Base-by-base conservation (phyloP, 331 rosid genomes). In the Quercus tomentella region DNA sequence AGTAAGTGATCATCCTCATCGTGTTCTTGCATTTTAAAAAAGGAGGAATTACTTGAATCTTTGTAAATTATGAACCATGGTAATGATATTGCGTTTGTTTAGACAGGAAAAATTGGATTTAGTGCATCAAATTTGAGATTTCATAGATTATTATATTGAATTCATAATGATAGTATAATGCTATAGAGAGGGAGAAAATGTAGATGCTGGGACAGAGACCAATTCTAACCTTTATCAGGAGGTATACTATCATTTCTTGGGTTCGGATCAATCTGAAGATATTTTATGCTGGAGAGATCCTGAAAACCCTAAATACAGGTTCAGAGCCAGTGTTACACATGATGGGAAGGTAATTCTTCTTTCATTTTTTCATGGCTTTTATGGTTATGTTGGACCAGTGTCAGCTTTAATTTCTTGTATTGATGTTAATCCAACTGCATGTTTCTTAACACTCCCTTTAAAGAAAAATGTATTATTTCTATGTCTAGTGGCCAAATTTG, bases 171-270 rank as follows among this genome's bases (percentile, higher is more conserved):
- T 82, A 77, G 52, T 61, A 72, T 81, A 65, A 56, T 85, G 4
- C 54, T 85, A 84, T 72, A 92, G 99, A 68, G 91, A 90, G 77
- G 91, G 91, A 83, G 88, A 81, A 74, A 72, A 75, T 60, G 57
- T 80, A 72, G 97, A 93, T 75, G 98, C 98, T 80, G 98, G 99
- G 79, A 95, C 99, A 14, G 98, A 91, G 84, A 93, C 98, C 21
- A 77, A 90, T 41, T 43, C 91, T 76, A 93, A 95, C 84, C 96
- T 95, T 74, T 78, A 91, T 82, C 94, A 93, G 49, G 89, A 93
- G 82, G 77, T 95, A 33, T 89, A 89, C 85, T 95, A 95, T 84
- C 99, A 95, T 85, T 83, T 89, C 67, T 73, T 95, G 92, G 98
- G 98, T n/a, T 85, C 90, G 2, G 90, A 95, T 85, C 99, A 95